phyloP scores from a whole-genome alignment of 2,329 filamentous ascomycete species.

The Alternaria longipes region DNA sequence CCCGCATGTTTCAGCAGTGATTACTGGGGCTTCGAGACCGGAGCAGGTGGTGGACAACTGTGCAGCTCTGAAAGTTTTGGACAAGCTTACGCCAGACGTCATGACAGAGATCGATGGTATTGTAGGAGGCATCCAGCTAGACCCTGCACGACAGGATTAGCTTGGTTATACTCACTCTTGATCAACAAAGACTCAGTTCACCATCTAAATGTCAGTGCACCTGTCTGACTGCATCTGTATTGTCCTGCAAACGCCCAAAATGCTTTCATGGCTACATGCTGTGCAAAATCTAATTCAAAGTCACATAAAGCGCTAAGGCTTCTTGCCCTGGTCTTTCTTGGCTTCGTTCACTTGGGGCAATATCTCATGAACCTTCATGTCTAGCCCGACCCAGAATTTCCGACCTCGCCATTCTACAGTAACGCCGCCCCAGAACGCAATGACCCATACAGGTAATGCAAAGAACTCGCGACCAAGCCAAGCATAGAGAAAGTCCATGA shows the following conservation, averaged over 20 bases:
- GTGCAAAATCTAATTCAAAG: not conserved
- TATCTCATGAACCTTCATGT: slow-evolving; percentile 80
- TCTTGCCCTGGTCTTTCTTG: slow-evolving; percentile 3
- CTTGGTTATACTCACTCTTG: not conserved
- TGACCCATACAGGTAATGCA: slow-evolving; percentile 88
- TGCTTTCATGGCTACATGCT: not conserved
- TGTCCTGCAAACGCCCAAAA: not conserved
- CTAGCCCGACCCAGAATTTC: slow-evolving; percentile 80
- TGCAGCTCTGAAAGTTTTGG: slow-evolving; percentile 55
- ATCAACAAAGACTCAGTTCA: not conserved
- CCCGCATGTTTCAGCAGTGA: slow-evolving; percentile 43
- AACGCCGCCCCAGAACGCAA: slow-evolving; percentile 87
- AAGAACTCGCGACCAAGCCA: slow-evolving; percentile 87
- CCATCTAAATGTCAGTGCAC: not conserved
- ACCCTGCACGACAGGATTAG: slow-evolving; percentile 35
- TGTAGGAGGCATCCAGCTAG: slow-evolving; percentile 36
- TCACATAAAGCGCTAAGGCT: not conserved
- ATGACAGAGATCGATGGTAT: slow-evolving; percentile 54
- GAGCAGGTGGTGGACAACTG: slow-evolving; percentile 51
- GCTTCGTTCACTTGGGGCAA: slow-evolving; percentile 25
- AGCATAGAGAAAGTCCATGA: slow-evolving; percentile 76
- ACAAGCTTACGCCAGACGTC: slow-evolving; percentile 57
- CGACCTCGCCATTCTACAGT: slow-evolving; percentile 89
- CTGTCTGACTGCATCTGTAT: not conserved
- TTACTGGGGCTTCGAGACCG: slow-evolving; percentile 41